Evolutionary conservation across 805 yeast genomes (phyloP), one percentile per base, ranked within the genome.

Genomic region (Ogataea pini): DNA sequence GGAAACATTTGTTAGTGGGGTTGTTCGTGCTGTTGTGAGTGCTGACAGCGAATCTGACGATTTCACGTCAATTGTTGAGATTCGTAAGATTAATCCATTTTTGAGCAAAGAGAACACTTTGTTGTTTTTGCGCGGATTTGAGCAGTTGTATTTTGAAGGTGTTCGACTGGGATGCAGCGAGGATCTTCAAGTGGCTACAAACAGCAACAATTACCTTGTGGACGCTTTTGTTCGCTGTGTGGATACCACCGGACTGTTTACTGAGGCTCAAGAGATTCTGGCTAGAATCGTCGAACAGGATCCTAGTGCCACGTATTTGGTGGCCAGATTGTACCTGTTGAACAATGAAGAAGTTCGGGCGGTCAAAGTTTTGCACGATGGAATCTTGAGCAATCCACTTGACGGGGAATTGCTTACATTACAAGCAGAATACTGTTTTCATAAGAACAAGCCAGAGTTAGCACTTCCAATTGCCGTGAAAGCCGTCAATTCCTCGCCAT

Each of bases 51-150:
- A 89, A 44, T 54, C 65, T 70, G 92, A 86, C 66, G 84, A 68
- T 70, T 86, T 71, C 60, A 73, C 76, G 39, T 76, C 79, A 43
- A 77, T 94, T 47, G 96, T 90, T 8, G 96, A 91, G 62, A 85
- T 94, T 32, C 79, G 96, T 55, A 82, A 85, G 50, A 74, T 89
- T 48, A 86, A 89, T 58, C 97, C 97, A 4, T 78, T 94, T 51
- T 62, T 73, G 22, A 69, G 68, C 27, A 69, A 71, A 8, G 75
- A 71, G 25, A 67, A 73, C 12, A 82, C 85, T 2, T 69, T 70
- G 46, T 64, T 68, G 44, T 89, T 89, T 61, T 63, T 88, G 45
- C 69, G 70, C 18, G 87, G 83, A 1, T 86, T 86, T 62, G 89
- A 84, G 63, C 63, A 68, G 44, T 73, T 89, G 49, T 89, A 85